Evolutionary conservation across 495 filamentous ascomycete genomes (phyloP), one percentile per base, ranked within the genome.

Genomic region (Paragyromitra xinjiangensis): DNA sequence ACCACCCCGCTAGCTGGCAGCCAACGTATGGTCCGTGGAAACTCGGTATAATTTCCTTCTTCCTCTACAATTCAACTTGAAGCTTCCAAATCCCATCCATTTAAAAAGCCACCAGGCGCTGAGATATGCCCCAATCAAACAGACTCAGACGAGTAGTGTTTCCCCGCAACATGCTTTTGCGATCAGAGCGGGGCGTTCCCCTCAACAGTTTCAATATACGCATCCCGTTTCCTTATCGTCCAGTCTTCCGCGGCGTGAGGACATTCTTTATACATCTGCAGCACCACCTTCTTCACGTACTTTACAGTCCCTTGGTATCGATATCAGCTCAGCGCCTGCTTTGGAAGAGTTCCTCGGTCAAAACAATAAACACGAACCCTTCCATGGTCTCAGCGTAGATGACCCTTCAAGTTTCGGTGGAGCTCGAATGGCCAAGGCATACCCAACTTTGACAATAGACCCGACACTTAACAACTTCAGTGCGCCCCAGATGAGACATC

Each of bases 401-500:
- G 16, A 22, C 44, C 22, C n/a, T 34, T n/a, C n/a, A n/a, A 11
- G 53, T 8, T 76, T 68, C 71, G 55, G 53, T n/a, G 53, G 64
- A 44, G 22, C 55, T 63, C 73, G 61, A n/a, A 61, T 58, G 12
- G 40, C 19, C 29, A 68, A 76, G 26, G 71, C 29, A 2, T 77
- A 53, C 61, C 73, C 64, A 62, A 5, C 26, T 1, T 34, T 59
- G 40, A 51, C 42, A 16, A 68, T 62, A 29, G 71, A 68, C 37
- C 63, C 24, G 51, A 62, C 40, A 8, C 53, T 69, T 22, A 59
- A 76, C 11, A 58, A 40, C 59, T 71, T 66, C 34, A 53, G 42
- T 12, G 77, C 77, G 26, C 74, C 65, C 6, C 77, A 62, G 42
- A 79, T 79, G 77, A 48, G 75, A 0, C 66, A 68, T 40, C 77